phyloP scores from a whole-genome alignment of 2,329 filamentous ascomycete genomes.

The Nothopassalora personata region DNA sequence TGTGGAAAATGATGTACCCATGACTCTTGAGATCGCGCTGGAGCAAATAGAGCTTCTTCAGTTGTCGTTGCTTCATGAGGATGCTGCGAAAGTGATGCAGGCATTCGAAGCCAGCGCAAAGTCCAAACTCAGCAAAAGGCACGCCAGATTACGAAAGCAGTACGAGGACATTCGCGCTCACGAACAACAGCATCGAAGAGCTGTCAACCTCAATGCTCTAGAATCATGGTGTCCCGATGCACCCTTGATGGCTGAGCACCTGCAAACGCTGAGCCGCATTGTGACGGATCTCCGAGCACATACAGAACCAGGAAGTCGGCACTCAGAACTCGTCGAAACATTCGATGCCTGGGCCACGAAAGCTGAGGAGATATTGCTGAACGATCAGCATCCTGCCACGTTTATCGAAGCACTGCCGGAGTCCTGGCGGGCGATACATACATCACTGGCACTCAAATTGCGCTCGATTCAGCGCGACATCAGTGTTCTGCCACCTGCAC shows the following conservation, averaged over 20 bases:
- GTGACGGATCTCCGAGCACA: constrained; percentile 55
- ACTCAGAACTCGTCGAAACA: constrained; percentile 49
- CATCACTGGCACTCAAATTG: constrained; percentile 50
- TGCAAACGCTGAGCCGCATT: constrained; percentile 55
- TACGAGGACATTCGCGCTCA: constrained; percentile 33
- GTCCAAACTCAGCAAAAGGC: constrained; percentile 24
- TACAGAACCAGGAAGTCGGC: constrained; percentile 52
- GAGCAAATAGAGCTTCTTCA: constrained; percentile 60
- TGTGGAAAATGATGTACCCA: constrained; percentile 48
- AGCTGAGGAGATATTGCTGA: constrained; percentile 19
- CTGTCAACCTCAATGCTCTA: constrained; percentile 50
- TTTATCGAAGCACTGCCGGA: constrained; percentile 54
- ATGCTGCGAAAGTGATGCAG: constrained; percentile 40
- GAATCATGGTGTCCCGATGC: constrained; percentile 45
- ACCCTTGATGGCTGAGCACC: constrained; percentile 48
- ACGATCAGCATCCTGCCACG: constrained; percentile 34
- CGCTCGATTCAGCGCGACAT: constrained; percentile 51
- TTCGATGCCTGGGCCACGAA: constrained; percentile 56
- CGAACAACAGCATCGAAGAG: constrained; percentile 36
- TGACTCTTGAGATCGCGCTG: constrained; percentile 23
- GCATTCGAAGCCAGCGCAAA: constrained; percentile 56
- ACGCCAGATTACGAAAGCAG: constrained; percentile 26
- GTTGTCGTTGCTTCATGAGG: constrained; percentile 58
- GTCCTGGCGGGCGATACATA: constrained; percentile 56
- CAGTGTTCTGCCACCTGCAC: constrained; percentile 39